Evolutionary conservation across 257 asterid genomes (phyloP).

Genomic region (Nicotiana tabacum): DNA sequence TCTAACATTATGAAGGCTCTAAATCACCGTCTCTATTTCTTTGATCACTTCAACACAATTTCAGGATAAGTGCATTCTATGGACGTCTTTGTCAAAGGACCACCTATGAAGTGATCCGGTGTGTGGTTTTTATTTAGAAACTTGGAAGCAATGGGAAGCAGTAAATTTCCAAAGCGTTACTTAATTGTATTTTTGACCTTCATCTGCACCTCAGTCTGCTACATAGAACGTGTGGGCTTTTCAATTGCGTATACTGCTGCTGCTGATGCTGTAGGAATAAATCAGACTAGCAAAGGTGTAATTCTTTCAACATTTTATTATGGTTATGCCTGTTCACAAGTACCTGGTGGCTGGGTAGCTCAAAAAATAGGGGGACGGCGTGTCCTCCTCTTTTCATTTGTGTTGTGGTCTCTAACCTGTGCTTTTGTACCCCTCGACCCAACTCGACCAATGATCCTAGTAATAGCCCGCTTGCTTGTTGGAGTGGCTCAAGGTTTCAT

Average conservation of each 20-base stretch:
- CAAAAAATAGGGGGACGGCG: slow-evolving; percentile 84
- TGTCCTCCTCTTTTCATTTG: slow-evolving; percentile 68
- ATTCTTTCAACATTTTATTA: slow-evolving; percentile 82
- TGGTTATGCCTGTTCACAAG: slow-evolving; percentile 87
- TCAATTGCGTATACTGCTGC: slow-evolving; percentile 85
- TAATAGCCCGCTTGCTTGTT: slow-evolving; percentile 78
- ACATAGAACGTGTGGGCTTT: slow-evolving; percentile 83
- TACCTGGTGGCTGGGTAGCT: slow-evolving; percentile 97
- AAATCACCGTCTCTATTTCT: background rate
- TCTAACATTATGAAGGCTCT: background rate
- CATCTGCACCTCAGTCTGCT: slow-evolving; percentile 81
- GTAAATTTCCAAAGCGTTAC: slow-evolving; percentile 55
- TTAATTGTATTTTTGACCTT: slow-evolving; percentile 66
- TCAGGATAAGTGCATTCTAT: background rate
- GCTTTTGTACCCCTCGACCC: slow-evolving; percentile 77
- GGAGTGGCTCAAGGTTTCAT: slow-evolving; percentile 95
- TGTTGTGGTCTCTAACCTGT: slow-evolving; percentile 82
- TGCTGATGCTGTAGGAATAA: slow-evolving; percentile 75
- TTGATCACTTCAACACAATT: background rate
- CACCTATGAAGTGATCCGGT: background rate
- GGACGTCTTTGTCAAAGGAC: background rate
- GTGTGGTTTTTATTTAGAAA: slow-evolving; percentile 26
- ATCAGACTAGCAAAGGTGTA: slow-evolving; percentile 75
- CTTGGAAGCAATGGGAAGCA: slow-evolving; percentile 48
- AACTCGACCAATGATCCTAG: slow-evolving; percentile 41